Conservation (phyloP, 179 eudicot species). For the Camellia oleifera region DNA sequence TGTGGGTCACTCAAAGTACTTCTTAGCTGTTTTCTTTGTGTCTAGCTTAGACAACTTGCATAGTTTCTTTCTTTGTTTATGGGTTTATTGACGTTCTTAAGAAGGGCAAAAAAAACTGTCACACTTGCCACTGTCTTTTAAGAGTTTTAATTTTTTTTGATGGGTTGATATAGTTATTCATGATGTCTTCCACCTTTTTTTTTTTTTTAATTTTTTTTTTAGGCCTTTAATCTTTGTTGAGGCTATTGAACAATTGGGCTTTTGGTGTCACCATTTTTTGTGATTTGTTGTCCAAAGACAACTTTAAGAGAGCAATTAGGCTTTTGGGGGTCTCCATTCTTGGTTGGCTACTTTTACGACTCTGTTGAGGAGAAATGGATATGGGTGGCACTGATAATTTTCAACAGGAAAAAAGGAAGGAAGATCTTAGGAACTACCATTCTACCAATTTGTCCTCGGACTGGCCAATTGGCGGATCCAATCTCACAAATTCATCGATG, state of each 20-base stretch:
- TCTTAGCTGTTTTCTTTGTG: not conserved
- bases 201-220: slow-evolving; percentile 9
- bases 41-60: not conserved
- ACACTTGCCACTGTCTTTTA: not conserved
- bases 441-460: slow-evolving; percentile 49
- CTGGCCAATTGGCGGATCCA: slow-evolving; percentile 51
- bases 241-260: slow-evolving; percentile 15
- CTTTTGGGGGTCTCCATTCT: not conserved
- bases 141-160: too few species aligned
- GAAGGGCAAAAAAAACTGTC: not conserved
- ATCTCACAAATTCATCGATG: slow-evolving; percentile 45
- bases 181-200: slow-evolving; percentile 6
- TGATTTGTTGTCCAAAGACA: not conserved
- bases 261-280: slow-evolving; percentile 11
- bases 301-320: not conserved
- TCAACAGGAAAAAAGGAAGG: slow-evolving; percentile 54
- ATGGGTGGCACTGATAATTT: slow-evolving; percentile 44
- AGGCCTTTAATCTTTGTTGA: slow-evolving; percentile 18
- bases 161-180: slow-evolving; percentile 9
- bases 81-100: not conserved
- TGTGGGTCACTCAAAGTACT: slow-evolving; percentile 15
- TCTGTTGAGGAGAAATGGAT: slow-evolving; percentile 35
- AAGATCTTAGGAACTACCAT: slow-evolving; percentile 42
- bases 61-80: not conserved
- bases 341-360: slow-evolving; percentile 16